A percentile compares a stretch with the other conserved stretches of the same genome.
These are phyloP conservation scores for Geotrichum fermentans DNA, from an alignment of 1,139 yeast species.

Conservation along the genomic window DNA sequence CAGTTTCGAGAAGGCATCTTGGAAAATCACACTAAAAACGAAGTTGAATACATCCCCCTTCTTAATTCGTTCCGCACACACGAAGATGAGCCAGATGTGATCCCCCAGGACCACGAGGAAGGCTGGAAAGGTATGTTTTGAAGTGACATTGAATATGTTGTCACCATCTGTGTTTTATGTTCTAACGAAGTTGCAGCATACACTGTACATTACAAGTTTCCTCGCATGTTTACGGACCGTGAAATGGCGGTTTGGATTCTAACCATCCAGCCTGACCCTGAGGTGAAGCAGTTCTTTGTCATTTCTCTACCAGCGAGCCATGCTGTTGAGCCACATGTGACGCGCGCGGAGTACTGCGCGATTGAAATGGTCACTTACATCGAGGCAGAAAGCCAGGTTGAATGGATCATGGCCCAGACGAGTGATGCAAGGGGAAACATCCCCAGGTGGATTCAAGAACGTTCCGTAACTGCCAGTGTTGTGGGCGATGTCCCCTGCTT, in stretches of 20 bases:
- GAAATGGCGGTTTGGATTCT: constrained; percentile 59
- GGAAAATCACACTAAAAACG: constrained; percentile 39
- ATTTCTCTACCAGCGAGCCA: constrained; percentile 46
- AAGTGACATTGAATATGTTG: too few species aligned
- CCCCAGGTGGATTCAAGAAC: constrained; percentile 59
- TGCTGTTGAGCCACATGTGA: constrained; percentile 28
- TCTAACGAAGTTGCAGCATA: too few species aligned
- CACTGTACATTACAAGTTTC: constrained; percentile 47
- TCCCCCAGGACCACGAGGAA: constrained; percentile 8
- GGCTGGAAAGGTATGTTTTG: constrained; percentile 14
- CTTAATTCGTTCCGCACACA: constrained; percentile 37
- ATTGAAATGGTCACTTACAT: constrained; percentile 49
- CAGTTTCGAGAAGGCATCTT: constrained; percentile 31
- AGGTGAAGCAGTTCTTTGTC: constrained; percentile 44
- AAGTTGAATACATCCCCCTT: constrained; percentile 40
- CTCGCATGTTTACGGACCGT: constrained; percentile 46
- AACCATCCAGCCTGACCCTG: constrained; percentile 36
- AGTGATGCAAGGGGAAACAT: constrained; percentile 64
- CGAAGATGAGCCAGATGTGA: constrained; percentile 36
- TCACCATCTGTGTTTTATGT: too few species aligned
- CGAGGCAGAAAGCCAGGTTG: constrained; percentile 41
- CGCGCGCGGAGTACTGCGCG: constrained; percentile 47
- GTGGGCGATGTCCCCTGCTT: constrained; percentile 66
- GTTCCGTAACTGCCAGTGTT: constrained; percentile 52
- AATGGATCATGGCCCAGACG: constrained; percentile 62